These are phyloP conservation scores for Rehmannia glutinosa DNA, from an alignment of 257 asterid species.

Conservation along the genomic window DNA sequence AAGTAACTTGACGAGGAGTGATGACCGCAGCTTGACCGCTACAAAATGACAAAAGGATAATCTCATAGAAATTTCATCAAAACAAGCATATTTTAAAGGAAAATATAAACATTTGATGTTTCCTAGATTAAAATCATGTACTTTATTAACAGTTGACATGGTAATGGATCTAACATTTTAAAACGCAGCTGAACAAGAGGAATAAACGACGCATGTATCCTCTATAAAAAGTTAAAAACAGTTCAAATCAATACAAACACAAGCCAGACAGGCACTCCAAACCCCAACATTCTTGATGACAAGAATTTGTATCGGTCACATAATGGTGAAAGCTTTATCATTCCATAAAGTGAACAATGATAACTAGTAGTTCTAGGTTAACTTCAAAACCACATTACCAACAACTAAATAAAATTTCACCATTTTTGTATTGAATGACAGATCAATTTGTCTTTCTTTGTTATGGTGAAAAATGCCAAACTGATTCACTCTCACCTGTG, in stretches of 20 bases:
- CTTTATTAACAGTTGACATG: conserved; percentile 2
- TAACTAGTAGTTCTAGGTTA: not conserved
- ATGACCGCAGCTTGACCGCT: conserved; percentile 99
- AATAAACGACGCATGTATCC: not conserved
- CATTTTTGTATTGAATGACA: not conserved
- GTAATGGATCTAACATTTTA: not conserved
- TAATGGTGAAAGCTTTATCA: not conserved
- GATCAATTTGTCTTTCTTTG: not conserved
- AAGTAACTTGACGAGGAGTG: conserved; percentile 89
- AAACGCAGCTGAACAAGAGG: not conserved
- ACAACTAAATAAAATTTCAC: not conserved
- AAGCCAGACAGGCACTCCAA: not conserved
- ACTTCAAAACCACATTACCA: not conserved
- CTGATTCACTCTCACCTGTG: conserved; percentile 57
- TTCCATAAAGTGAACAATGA: not conserved
- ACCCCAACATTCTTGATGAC: not conserved
- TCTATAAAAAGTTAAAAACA: too few species aligned
- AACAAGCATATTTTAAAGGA: not conserved
- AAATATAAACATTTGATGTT: not conserved
- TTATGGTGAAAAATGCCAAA: not conserved
- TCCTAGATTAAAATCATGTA: not conserved
- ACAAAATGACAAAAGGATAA: conserved; percentile 25
- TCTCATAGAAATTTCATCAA: not conserved
- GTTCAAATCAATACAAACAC: not conserved
- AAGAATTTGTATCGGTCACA: not conserved